Evolutionary conservation across 2,329 filamentous ascomycete species (phyloP), one percentile per base, ranked within the genome.

Genomic region (Chaetoscypha palmicola): DNA sequence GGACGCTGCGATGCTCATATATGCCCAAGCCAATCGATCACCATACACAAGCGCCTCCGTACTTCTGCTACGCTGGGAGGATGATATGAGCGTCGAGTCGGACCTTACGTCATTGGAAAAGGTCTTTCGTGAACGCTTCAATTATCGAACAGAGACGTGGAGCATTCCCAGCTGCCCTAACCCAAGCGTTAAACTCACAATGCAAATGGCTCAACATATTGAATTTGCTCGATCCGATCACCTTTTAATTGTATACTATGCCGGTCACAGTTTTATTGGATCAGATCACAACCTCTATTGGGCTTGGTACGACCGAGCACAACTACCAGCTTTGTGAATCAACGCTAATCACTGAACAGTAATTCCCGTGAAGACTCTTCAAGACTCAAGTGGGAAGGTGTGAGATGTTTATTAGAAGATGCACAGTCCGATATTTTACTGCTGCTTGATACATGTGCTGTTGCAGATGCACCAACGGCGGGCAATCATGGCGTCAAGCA

Each of bases 1-100:
- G 59, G 79, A 82, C 70, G 79, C 78, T 38, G 78, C 79, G 51
- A 80, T 81, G 72, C 68, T 80, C 56, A 80, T 83, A 53, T 76
- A 80, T 59, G 71, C 75, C 50, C 77, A 81, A 62, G 76, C 75
- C 35, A 74, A 80, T 57, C 71, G 70, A 46, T 68, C 70, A 2
- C 71, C 71, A 19, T 80, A 83, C 52, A 70, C 66, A 14, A 72
- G 70, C 44, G 77, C 78, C 11, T 80, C 77, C 3, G 78, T 79
- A 9, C 63, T 83, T 24, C 62, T 83, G 38, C 54, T 83, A 47
- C 69, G 74, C 43, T 83, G 79, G 79, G 76, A 81, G 51, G 77
- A 79, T 43, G 77, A 82, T 52, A 62, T 63, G 32, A 67, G 66
- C 26, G 68, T 73, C 36, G 70, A 78, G 44, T 64, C 68, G 36